phyloP scores from a whole-genome alignment of 768 basidiomycete genomes.

The Hygrocybe punicea region DNA sequence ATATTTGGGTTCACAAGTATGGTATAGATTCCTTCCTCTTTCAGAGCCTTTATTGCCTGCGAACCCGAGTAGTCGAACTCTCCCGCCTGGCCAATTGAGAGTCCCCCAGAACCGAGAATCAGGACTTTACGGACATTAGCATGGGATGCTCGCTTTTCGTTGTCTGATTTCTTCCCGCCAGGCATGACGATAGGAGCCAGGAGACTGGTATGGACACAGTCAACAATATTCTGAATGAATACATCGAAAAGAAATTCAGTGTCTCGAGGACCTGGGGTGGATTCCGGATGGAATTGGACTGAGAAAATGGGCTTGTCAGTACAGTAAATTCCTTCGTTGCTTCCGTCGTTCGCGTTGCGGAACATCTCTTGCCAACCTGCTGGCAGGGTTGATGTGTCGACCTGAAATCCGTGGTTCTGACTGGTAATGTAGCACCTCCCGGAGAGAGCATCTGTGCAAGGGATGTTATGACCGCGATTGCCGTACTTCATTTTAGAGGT shows the following conservation, averaged over 20 bases:
- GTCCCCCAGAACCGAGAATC: constrained; percentile 93
- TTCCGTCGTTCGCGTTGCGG: constrained; percentile 93
- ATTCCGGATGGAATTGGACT: constrained; percentile 99
- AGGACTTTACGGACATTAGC: constrained; percentile 87
- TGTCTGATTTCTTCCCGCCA: constrained; percentile 79
- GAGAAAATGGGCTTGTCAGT: constrained; percentile 94
- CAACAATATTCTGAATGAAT: constrained; percentile 83
- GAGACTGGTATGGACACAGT: constrained; percentile 59
- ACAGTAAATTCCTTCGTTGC: constrained; percentile 97
- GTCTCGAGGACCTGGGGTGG: constrained; percentile 92
- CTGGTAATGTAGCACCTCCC: constrained; percentile 99
- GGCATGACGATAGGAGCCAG: constrained; percentile 65
- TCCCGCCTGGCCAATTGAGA: constrained; percentile 98
- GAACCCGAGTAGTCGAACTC: constrained; percentile 99
- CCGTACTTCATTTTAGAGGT: constrained; percentile 99
- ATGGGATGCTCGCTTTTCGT: constrained; percentile 67
- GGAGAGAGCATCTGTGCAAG: constrained; percentile 89
- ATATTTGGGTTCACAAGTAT: constrained; percentile 99
- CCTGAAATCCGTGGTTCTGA: constrained; percentile 98
- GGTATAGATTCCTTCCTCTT: constrained; percentile 98
- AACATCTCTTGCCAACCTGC: constrained; percentile 91
- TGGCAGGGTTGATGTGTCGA: constrained; percentile 76
- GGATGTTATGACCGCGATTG: constrained; percentile 98
- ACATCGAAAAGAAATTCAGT: constrained; percentile 99
- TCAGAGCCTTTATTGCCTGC: constrained; percentile 98